Conservation (phyloP, 345 rosid genomes). For the Eucalyptus marginata region DNA sequence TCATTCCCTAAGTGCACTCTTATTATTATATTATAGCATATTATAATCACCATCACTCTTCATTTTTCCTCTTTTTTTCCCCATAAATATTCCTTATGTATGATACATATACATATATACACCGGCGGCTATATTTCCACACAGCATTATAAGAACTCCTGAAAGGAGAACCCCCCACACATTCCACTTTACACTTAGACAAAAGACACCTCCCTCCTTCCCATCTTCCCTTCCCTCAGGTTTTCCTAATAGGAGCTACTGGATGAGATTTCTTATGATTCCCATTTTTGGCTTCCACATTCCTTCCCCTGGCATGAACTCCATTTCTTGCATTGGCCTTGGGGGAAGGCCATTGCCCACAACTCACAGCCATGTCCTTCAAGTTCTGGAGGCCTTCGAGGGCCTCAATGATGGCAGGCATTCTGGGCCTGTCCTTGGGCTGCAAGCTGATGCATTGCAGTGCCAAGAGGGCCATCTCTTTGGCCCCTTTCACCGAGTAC, state of each 20-base stretch:
- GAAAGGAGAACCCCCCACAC: background rate
- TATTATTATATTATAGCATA: background rate
- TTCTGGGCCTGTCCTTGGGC: slow-evolving; percentile 86
- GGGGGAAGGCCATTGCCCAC: slow-evolving; percentile 61
- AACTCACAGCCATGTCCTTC: slow-evolving; percentile 72
- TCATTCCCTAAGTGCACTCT: background rate
- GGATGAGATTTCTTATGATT: slow-evolving; percentile 30
- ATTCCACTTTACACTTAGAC: background rate
- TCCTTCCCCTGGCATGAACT: slow-evolving; percentile 12
- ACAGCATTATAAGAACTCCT: background rate
- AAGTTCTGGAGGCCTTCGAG: slow-evolving; percentile 47
- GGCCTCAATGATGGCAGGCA: slow-evolving; percentile 50
- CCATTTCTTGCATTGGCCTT: slow-evolving; percentile 12
- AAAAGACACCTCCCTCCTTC: background rate
- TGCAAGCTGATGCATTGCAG: slow-evolving; percentile 60
- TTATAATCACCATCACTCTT: background rate
- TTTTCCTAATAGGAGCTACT: slow-evolving; percentile 8
- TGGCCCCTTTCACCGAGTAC: slow-evolving; percentile 85
- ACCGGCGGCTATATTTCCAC: background rate
- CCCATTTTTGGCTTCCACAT: slow-evolving; percentile 5
- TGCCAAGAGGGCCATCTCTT: slow-evolving; percentile 52
- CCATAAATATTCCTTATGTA: background rate
- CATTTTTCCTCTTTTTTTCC: background rate
- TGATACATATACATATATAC: background rate
- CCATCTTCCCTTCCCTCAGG: background rate